Percentiles rank a stretch among this genome's conserved stretches.
Conservation (phyloP, 75 land plant species). For the Pinus taeda region DNA sequence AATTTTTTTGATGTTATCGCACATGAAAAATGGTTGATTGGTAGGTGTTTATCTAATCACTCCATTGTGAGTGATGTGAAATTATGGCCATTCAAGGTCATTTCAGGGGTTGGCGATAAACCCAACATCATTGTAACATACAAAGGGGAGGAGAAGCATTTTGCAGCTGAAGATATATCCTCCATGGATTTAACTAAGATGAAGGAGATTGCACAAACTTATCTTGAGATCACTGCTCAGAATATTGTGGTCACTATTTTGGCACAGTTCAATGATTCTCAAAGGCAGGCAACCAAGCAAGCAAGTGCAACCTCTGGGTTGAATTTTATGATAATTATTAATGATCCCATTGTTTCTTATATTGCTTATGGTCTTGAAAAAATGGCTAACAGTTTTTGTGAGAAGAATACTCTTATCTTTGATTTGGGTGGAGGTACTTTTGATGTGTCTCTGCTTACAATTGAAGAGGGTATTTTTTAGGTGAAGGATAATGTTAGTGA, state of each 20-base stretch:
- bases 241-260: too few species aligned
- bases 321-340: too few species aligned
- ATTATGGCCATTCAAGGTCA: constrained; percentile 10
- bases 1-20: too few species aligned
- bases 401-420: constrained; percentile 31
- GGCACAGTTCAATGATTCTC: background rate
- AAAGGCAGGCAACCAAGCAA: background rate
- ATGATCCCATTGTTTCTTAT: too few species aligned
- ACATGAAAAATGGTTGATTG: constrained; percentile 26
- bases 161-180: constrained; percentile 10
- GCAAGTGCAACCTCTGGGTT: constrained; percentile 16
- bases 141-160: constrained; percentile 20
- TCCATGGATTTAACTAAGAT: too few species aligned
- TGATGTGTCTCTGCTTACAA: too few species aligned
- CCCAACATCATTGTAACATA: constrained; percentile 14
- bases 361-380: too few species aligned
- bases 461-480: constrained; percentile 4
- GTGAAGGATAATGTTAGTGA: constrained; percentile 41
- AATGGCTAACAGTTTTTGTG: background rate
- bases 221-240: background rate
- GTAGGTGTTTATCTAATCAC: constrained; percentile 11
- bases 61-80: constrained; percentile 11
- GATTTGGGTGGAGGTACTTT: background rate
- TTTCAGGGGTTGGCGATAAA: background rate
- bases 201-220: too few species aligned